These are phyloP conservation scores for Blastomyces percursus DNA, from an alignment of 2,329 filamentous ascomycete genomes.

Conservation along the genomic window DNA sequence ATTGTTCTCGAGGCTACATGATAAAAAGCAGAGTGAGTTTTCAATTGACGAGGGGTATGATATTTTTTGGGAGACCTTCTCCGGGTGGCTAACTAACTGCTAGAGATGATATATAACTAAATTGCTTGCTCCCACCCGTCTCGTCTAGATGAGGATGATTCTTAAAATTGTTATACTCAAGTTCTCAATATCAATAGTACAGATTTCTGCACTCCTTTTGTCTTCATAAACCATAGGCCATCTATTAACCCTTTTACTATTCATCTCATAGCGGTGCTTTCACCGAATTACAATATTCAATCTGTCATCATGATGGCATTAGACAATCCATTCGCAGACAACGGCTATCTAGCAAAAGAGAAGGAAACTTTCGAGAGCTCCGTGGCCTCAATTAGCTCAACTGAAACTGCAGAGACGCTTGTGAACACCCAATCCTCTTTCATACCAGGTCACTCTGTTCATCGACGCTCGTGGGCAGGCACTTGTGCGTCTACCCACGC, in stretches of 20 bases:
- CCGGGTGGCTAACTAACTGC: background rate
- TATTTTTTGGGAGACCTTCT: background rate
- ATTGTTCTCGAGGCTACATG: background rate
- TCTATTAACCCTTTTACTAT: background rate
- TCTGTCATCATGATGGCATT: background rate
- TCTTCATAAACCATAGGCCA: background rate
- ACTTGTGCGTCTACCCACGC: conserved; percentile 25
- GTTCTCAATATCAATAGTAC: background rate
- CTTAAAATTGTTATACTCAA: background rate
- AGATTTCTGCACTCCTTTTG: background rate
- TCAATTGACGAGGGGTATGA: background rate
- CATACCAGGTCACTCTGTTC: conserved; percentile 13
- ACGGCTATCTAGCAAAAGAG: conserved; percentile 5
- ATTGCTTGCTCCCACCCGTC: background rate
- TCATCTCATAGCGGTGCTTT: background rate
- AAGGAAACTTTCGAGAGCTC: conserved; percentile 11
- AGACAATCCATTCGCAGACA: background rate
- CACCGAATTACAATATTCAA: background rate
- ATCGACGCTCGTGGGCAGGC: conserved; percentile 23
- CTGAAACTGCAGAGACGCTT: conserved; percentile 6
- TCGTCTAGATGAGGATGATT: background rate
- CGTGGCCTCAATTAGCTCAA: conserved; percentile 8
- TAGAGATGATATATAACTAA: background rate
- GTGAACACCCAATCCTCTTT: conserved; percentile 1
- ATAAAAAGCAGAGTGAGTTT: background rate